A percentile compares a stretch with the other conserved stretches of the same genome.
These are phyloP conservation scores for Beauveria brongniartii DNA, from an alignment of 2,329 filamentous ascomycete genomes.

Conservation along the genomic window DNA sequence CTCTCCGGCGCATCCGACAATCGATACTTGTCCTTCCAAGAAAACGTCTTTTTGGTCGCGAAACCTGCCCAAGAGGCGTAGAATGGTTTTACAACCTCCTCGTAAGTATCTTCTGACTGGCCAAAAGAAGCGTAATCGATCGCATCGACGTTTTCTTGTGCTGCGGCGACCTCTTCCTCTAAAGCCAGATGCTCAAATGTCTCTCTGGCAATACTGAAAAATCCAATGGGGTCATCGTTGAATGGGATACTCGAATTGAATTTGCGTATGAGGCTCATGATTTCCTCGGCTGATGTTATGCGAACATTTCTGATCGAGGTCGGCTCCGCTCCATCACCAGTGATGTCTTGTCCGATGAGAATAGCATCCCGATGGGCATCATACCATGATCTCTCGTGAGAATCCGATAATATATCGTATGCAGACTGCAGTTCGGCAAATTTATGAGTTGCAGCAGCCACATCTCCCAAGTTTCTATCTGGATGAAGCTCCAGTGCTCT, in stretches of 20 bases:
- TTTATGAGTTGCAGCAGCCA: conserved; percentile 70
- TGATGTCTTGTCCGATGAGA: conserved; percentile 53
- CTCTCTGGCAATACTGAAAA: conserved; percentile 71
- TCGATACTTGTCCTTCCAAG: conserved; percentile 82
- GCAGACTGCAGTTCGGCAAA: conserved; percentile 92
- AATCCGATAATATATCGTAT: conserved; percentile 92
- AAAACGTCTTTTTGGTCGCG: conserved; percentile 74
- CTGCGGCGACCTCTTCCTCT: conserved; percentile 70
- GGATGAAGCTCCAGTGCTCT: conserved; percentile 93
- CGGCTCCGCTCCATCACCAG: conserved; percentile 37
- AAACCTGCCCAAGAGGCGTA: conserved; percentile 78
- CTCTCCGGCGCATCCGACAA: conserved; percentile 83
- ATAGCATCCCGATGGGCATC: conserved; percentile 88
- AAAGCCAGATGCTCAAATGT: conserved; percentile 72
- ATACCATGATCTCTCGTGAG: conserved; percentile 95
- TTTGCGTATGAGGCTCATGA: conserved; percentile 67
- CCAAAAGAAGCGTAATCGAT: conserved; percentile 79
- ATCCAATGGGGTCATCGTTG: conserved; percentile 70
- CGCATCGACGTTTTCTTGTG: conserved; percentile 54
- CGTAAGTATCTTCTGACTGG: conserved; percentile 63
- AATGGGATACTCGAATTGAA: conserved; percentile 76
- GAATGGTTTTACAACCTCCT: conserved; percentile 69
- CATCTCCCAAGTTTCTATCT: conserved; percentile 83
- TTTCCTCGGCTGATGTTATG: conserved; percentile 72
- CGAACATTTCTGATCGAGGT: conserved; percentile 61